Evolutionary conservation across 176 grass and related monocot genomes (phyloP).

Genomic region (Poa annua): DNA sequence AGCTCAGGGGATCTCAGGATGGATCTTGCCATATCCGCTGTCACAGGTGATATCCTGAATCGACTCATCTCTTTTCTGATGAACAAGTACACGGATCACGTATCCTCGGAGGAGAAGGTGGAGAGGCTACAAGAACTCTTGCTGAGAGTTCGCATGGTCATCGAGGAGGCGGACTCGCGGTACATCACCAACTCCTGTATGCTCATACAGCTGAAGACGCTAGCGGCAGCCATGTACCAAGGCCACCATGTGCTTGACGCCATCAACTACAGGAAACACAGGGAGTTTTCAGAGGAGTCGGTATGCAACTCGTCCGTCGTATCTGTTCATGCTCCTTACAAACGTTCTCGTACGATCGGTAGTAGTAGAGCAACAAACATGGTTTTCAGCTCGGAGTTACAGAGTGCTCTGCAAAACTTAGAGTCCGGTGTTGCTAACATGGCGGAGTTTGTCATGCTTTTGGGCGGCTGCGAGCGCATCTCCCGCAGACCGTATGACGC

Average conservation of each 20-base stretch:
- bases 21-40: slow-evolving; percentile 5
- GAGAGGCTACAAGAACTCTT: slow-evolving; percentile 3
- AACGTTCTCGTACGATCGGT: neutral
- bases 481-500: neutral
- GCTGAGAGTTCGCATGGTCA: slow-evolving; percentile 2
- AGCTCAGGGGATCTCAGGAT: neutral
- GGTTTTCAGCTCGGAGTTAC: neutral
- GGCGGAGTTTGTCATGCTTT: neutral
- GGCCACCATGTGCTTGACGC: slow-evolving; percentile 2
- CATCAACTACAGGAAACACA: neutral
- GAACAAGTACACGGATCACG: neutral
- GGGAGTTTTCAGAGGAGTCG: neutral
- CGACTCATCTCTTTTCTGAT: slow-evolving; percentile 1
- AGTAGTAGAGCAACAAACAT: neutral
- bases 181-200: slow-evolving; percentile 1
- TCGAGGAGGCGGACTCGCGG: neutral
- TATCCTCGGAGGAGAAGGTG: neutral
- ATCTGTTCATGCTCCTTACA: neutral
- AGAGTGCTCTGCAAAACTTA: neutral
- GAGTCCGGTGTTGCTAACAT: neutral
- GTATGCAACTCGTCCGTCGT: neutral
- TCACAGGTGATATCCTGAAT: neutral
- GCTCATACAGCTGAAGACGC: neutral
- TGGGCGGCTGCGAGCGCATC: slow-evolving; percentile 1
- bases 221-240: neutral